phyloP scores from a whole-genome alignment of 2,329 filamentous ascomycete genomes.

The Botrytis porri region DNA sequence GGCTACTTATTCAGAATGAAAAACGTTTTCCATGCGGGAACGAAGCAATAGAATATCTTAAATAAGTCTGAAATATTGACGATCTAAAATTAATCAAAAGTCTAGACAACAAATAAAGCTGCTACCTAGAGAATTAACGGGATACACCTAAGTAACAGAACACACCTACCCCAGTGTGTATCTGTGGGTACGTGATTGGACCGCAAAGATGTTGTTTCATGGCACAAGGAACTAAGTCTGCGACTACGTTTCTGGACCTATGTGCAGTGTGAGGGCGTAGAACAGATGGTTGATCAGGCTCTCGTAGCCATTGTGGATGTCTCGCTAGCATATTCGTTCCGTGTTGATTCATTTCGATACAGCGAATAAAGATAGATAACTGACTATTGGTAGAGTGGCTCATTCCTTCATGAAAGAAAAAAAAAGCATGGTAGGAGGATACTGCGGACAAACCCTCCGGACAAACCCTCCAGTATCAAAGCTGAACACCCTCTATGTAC shows the following conservation, averaged over 20 bases:
- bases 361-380: neutral
- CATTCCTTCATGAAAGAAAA: neutral
- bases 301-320: too few relatives aligned
- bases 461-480: neutral
- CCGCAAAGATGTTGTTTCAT: neutral
- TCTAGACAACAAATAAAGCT: too few relatives aligned
- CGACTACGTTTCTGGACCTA: neutral
- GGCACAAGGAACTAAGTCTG: neutral
- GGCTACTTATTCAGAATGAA: neutral
- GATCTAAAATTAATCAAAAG: too few relatives aligned
- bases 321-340: too few relatives aligned
- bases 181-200: neutral
- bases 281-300: neutral
- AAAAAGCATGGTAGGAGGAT: neutral
- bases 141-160: neutral
- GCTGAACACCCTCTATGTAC: neutral
- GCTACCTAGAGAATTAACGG: too few relatives aligned
- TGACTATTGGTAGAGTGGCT: neutral
- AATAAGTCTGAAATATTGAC: neutral
- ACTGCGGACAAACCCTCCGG: neutral
- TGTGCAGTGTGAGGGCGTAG: neutral
- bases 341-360: neutral
- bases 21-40: neutral
- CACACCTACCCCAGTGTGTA: neutral
- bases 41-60: neutral